Base-by-base conservation (phyloP, 352 stramenopile genomes). In the Globisporangium cystogenes region DNA sequence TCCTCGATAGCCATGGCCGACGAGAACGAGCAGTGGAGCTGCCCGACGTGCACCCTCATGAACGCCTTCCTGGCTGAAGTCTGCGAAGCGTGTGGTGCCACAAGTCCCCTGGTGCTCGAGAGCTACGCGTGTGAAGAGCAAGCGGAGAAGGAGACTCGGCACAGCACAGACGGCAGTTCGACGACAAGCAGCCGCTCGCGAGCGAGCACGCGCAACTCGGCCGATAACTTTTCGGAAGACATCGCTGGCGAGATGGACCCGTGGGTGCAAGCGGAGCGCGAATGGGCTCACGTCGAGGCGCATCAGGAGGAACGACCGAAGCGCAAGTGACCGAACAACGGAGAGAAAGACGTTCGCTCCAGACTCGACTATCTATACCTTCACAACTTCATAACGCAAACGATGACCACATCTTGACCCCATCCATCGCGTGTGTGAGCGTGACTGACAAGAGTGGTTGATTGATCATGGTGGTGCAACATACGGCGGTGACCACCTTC, bases 241-340 rank as follows among this genome's bases (percentile, higher is more conserved):
- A 60, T 65, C 7, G 66, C 63, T 5, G 65, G 64, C 7, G 71
- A 76, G 29, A 45, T 71, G 16, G 76, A 90, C 40, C 79, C 76
- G 27, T 90, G 79, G 79, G 59, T 64, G 0, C 68, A 85, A 64
- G 79, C 79, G 8, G 79, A 90, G 53, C 70, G 72, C 33, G 79
- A 90, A 46, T 90, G 79, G 79, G 79, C 79, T 1, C 49, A 73
- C 40, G 64, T 90, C 3, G 79, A 90, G 53, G 72, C 76, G 12
- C 63, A 65, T 27, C 76, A 87, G 54, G 72, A 87, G 15, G 21
- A 40, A 21, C 35, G 29, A 8, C 20, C 47, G 15, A 53, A 53
- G 31, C 47, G 47, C 31, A 53, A 53, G 47, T 53, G 27, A 31
- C 27, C 27, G 7, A 31, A 7, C 3, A 3, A 7, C 27, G 7